These are phyloP conservation scores for Rhododendron williamsianum DNA, from an alignment of 148 eudicot species.

Conservation along the genomic window DNA sequence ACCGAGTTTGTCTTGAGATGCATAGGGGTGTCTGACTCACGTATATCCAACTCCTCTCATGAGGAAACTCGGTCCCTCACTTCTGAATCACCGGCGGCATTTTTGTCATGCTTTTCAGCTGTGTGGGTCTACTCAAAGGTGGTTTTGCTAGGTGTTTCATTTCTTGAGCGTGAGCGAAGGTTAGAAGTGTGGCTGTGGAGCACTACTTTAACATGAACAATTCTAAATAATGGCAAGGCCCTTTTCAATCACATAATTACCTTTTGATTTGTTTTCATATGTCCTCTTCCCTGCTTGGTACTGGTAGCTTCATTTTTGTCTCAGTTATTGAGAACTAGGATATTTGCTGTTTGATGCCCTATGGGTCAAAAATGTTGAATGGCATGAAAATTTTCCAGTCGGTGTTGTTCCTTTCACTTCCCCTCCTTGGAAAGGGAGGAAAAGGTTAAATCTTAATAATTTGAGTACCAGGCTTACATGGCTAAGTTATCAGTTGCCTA, in stretches of 20 bases:
- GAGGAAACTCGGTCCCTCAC: constrained; percentile 22
- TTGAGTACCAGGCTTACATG: not conserved
- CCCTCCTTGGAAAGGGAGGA: not conserved
- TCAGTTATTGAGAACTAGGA: not conserved
- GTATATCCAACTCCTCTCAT: constrained; percentile 32
- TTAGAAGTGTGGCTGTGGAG: not conserved
- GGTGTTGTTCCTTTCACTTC: not conserved
- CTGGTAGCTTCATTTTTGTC: not conserved
- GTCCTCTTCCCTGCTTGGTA: not conserved
- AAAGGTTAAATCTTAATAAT: not conserved
- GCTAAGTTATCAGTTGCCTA: not conserved
- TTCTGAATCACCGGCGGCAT: constrained; percentile 29
- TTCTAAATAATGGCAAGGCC: not conserved
- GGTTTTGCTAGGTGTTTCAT: constrained; percentile 71
- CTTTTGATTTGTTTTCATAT: not conserved
- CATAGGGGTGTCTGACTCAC: constrained; percentile 53
- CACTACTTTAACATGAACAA: not conserved
- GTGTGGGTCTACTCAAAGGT: constrained; percentile 83
- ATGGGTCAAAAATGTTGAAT: not conserved
- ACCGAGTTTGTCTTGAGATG: constrained; percentile 47
- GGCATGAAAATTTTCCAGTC: not conserved
- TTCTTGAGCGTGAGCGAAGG: constrained; percentile 77
- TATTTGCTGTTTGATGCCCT: not conserved
- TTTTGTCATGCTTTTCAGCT: constrained; percentile 64
- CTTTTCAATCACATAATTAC: not conserved